Percentiles rank a stretch among this genome's conserved stretches.
These are phyloP conservation scores for Pilobolus umbonatus DNA, from an alignment of 192 early-diverging fungal genomes.

Conservation along the genomic window DNA sequence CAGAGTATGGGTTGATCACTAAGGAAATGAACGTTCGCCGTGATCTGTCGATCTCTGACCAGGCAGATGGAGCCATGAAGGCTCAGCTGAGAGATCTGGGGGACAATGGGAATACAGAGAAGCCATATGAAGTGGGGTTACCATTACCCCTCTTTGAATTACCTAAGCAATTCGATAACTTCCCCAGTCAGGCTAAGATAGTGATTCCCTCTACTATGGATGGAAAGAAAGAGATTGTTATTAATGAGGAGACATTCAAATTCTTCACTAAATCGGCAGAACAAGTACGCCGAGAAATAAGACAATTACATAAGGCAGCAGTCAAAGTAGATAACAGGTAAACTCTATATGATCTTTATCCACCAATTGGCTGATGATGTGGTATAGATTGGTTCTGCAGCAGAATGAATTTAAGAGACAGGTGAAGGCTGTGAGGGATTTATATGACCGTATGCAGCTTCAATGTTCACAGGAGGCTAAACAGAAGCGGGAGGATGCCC, in stretches of 20 bases:
- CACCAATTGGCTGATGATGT: background rate
- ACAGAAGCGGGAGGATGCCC: conserved; percentile 38
- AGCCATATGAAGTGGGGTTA: conserved; percentile 19
- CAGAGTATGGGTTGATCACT: conserved; percentile 40
- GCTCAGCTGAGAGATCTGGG: background rate
- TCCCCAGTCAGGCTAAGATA: conserved; percentile 37
- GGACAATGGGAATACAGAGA: conserved; percentile 4
- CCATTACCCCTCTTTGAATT: conserved; percentile 35
- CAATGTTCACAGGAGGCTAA: conserved; percentile 37
- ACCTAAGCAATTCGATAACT: conserved; percentile 27
- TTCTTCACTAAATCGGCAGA: conserved; percentile 38
- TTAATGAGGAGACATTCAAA: conserved; percentile 40
- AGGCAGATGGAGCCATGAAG: background rate
- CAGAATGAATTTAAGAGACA: conserved; percentile 41
- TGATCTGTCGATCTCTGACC: background rate
- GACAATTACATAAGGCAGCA: conserved; percentile 31
- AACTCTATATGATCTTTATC: background rate
- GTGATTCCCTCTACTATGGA: conserved; percentile 37
- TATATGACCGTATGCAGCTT: conserved; percentile 37
- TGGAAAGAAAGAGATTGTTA: conserved; percentile 38
- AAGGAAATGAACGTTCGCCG: conserved; percentile 20
- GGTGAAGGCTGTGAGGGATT: conserved; percentile 34
- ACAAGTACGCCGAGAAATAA: conserved; percentile 30
- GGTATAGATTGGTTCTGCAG: conserved; percentile 33
- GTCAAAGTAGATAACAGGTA: conserved; percentile 3